Evolutionary conservation across 495 filamentous ascomycete genomes (phyloP), one percentile per base, ranked within the genome.

Genomic region (Corynascus novoguineensis): DNA sequence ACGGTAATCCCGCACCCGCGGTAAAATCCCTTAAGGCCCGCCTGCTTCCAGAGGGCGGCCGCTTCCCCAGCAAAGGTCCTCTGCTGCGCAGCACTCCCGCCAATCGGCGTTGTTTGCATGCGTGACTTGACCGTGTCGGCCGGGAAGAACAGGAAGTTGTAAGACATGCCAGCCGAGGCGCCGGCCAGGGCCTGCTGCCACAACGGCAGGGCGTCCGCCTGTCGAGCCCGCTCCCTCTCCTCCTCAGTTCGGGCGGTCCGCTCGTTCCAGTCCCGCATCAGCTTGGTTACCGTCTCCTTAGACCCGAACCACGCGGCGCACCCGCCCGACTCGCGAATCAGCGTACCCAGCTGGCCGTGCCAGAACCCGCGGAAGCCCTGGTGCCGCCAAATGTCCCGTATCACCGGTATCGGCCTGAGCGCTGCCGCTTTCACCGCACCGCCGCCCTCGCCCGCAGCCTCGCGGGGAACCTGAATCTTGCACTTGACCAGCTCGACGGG

Each of bases 401-500:
- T 89, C 38, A 95, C 73, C 24, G 88, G 68, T 27, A 72, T 58
- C 17, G 72, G 62, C 50, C 58, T 52, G 14, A 74, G 66, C 22
- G 64, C 64, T 34, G 67, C 55, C 34, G 37, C 2, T n/a, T 14
- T 5, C 37, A 8, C 38, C 19, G 50, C 47, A 3, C 47, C 58
- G 29, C 67, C 73, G 42, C 58, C 62, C 7, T 64, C 60, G 11
- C 44, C 44, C 44, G 65, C 52, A 3, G 64, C 34, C 5, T 6
- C 75, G 7, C n/a, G n/a, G n/a, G 80, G 74, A 21, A 95, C 90
- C 70, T 99, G 95, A 79, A 99, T 95, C 73, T 92, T 92, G 80
- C 95, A 99, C 73, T 99, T 99, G 65, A 99, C 86, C 45, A 99
- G 81, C 69, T 99, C 95, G 53, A 99, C 90, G 0, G 95, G 95